Percentiles rank a stretch among this genome's conserved stretches.
Evolutionary conservation across 257 asterid genomes (phyloP).

Genomic region (Petrea volubilis): DNA sequence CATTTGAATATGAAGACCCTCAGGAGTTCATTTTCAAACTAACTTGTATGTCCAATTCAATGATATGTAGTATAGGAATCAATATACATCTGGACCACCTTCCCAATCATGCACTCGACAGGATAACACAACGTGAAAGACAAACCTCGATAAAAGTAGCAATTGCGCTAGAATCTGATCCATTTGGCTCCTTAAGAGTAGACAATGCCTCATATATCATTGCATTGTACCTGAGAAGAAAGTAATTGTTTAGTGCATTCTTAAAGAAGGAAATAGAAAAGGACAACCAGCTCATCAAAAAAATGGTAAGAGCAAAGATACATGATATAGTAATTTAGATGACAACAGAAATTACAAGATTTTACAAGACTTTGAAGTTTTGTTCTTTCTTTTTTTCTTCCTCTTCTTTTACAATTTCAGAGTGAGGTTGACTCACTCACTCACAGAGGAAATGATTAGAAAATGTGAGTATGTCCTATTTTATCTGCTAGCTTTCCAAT

Average conservation of each 20-base stretch:
- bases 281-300: neutral
- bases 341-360: neutral
- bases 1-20: neutral
- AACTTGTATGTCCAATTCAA: neutral
- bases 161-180: conserved; percentile 66
- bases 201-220: conserved; percentile 82
- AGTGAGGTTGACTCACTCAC: neutral
- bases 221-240: conserved; percentile 56
- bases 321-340: neutral
- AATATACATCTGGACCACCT: too few relatives aligned
- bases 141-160: conserved; percentile 76
- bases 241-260: conserved; percentile 9
- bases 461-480: too few relatives aligned
- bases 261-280: neutral
- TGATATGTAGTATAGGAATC: conserved; percentile 11
- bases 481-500: too few relatives aligned
- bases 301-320: neutral
- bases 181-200: conserved; percentile 60
- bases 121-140: conserved; percentile 3
- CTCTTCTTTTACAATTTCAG: neutral
- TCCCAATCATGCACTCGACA: too few relatives aligned
- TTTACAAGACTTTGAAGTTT: neutral
- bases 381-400: neutral
- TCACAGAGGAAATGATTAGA: neutral
- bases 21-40: neutral